Percentiles rank a stretch among this genome's conserved stretches.
phyloP scores from a whole-genome alignment of 192 early-diverging fungal species.

The Dissophora globulifera region DNA sequence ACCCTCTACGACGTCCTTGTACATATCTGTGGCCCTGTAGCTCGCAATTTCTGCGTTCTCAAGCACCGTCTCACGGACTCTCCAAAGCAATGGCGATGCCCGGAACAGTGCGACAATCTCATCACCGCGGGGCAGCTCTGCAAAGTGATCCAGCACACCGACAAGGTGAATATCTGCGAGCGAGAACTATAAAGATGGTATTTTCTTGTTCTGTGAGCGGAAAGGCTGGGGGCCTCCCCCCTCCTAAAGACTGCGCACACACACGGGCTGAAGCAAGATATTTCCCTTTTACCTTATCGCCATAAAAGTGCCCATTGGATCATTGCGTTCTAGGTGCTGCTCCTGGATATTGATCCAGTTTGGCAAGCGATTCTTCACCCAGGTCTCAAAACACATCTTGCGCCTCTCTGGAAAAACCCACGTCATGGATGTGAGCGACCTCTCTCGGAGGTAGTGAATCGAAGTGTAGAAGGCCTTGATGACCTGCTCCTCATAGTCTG shows the following conservation, averaged over 20 bases:
- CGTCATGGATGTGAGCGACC: conserved; percentile 14
- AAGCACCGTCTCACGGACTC: conserved; percentile 19
- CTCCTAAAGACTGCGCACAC: too few species aligned
- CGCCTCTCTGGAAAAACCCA: conserved; percentile 33
- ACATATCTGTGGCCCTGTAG: conserved; percentile 12
- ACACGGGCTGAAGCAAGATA: too few species aligned
- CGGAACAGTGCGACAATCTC: conserved; percentile 12
- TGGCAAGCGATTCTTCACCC: conserved; percentile 1
- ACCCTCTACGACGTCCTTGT: neutral
- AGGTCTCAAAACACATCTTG: conserved; percentile 8
- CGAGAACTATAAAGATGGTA: neutral
- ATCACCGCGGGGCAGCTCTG: conserved; percentile 23
- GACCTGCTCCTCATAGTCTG: conserved; percentile 13
- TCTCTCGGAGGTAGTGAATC: conserved; percentile 36
- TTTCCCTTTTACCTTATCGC: conserved; percentile 6
- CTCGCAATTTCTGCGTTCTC: conserved; percentile 13
- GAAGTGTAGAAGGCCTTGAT: conserved; percentile 30
- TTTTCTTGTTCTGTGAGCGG: too few species aligned
- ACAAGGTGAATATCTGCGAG: conserved; percentile 34
- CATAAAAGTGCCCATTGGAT: conserved; percentile 26
- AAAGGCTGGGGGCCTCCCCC: too few species aligned
- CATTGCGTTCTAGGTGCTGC: conserved; percentile 24
- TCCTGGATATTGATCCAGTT: conserved; percentile 18
- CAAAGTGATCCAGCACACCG: conserved; percentile 24
- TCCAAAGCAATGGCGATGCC: conserved; percentile 16